Evolutionary conservation across 257 asterid species (phyloP), one percentile per base, ranked within the genome.

Genomic region (Nicotiana obtusifolia): DNA sequence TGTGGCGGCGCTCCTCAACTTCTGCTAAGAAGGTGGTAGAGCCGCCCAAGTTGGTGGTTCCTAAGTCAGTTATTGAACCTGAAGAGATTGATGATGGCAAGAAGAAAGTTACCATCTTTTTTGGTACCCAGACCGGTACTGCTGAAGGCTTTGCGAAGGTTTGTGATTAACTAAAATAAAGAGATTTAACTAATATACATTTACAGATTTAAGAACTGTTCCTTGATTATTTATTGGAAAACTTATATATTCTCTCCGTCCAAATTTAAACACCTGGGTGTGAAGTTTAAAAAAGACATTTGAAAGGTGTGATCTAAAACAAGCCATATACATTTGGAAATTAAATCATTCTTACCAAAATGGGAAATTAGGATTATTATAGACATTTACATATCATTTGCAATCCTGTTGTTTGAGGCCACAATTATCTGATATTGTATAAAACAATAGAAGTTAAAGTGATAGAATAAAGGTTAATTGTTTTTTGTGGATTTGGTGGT

Each of bases 91-190:
- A 93, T 71, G 97, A 93, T 84, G 98, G 98, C 53, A 91, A 79
- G 86, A 89, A 88, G 89, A 96, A 86, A 75, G 94, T 96, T 77
- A 85, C 99, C 85, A 88, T 96, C 84, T 92, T 96, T 86, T 96
- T 85, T 24, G 99, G 99, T 8, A 96, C 99, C 5, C 98, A 96
- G 87, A 96, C 98, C 61, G 98, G 99, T 68, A 96, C 99, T 19
- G 99, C 99, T 53, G 99, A 96, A 85, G 98, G 99, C 81, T 96
- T 94, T 83, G 99, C 98, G 17, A 96, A 96, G 98, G 99, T 94
- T 67, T 30, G 49, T 57, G 17, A 44, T 41, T 22, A 0, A 13
- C 33, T 19, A 83, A 81, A 64, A 17, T 53, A 47, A 47, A 30
- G 31, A 47, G 15, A 65, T 64, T 28, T 56, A 56, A 17, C 3